A percentile compares a stretch with the other conserved stretches of the same genome.
These are phyloP conservation scores for Talaromyces proteolyticus DNA, from an alignment of 495 filamentous ascomycete genomes.

Conservation along the genomic window DNA sequence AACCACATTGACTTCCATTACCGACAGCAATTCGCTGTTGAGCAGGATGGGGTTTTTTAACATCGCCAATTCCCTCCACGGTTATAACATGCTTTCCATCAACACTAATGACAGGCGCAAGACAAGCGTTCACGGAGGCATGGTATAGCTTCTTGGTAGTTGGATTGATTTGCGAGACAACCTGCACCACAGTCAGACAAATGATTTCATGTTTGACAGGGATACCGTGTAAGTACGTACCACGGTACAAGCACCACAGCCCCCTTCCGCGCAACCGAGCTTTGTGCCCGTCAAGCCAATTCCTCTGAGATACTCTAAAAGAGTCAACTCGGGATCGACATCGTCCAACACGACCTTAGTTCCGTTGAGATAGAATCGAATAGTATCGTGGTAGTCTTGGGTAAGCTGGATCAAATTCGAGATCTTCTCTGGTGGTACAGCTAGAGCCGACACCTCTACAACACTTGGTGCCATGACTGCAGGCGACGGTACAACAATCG, in stretches of 20 bases:
- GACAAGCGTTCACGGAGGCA: constrained; percentile 81
- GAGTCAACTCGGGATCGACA: constrained; percentile 83
- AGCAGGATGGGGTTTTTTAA: constrained; percentile 79
- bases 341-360: constrained; percentile 82
- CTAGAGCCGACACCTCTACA: constrained; percentile 36
- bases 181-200: constrained; percentile 27
- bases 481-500: background rate
- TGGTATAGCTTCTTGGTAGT: constrained; percentile 83
- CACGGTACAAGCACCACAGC: constrained; percentile 95
- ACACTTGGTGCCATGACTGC: constrained; percentile 57
- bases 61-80: constrained; percentile 92
- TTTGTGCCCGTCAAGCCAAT: constrained; percentile 78
- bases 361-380: constrained; percentile 92
- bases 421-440: constrained; percentile 35
- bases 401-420: constrained; percentile 50
- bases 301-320: constrained; percentile 86
- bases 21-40: constrained; percentile 80
- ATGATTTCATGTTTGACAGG: constrained; percentile 71
- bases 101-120: constrained; percentile 85
- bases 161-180: constrained; percentile 86
- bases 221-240: constrained; percentile 38
- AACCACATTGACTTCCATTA: constrained; percentile 63
- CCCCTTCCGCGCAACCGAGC: constrained; percentile 86
- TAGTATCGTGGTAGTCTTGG: constrained; percentile 56
- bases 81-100: constrained; percentile 99